Conservation (phyloP, 148 eudicot species). For the Chenopodium berlandieri region DNA sequence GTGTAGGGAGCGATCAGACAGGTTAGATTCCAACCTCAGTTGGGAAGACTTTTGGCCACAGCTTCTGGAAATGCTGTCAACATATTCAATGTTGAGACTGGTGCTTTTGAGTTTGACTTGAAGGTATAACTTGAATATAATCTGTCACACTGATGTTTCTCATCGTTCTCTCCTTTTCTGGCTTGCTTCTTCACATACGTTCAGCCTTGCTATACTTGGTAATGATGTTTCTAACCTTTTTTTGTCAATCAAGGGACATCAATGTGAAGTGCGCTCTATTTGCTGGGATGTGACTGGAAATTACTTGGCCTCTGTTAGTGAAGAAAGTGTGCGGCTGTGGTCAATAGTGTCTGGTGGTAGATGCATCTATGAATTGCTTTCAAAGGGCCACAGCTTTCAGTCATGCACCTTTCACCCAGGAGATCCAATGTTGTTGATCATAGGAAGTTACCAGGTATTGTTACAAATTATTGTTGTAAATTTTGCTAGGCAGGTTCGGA, state of each 20-base stretch:
- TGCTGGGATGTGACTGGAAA: conserved; percentile 54
- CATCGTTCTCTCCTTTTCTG: neutral
- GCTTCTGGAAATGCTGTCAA: conserved; percentile 37
- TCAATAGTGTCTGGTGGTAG: conserved; percentile 30
- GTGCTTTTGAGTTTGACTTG: conserved; percentile 18
- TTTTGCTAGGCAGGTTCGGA: neutral
- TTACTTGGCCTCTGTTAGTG: conserved; percentile 46
- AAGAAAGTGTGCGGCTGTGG: conserved; percentile 52
- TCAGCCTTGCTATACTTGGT: neutral
- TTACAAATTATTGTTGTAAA: neutral
- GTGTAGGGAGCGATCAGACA: conserved; percentile 43
- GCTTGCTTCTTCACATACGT: neutral
- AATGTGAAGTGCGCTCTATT: conserved; percentile 37
- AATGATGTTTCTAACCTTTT: neutral
- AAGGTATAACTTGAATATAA: conserved; percentile 15
- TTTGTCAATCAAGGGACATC: conserved; percentile 38
- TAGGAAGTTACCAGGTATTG: conserved; percentile 51
- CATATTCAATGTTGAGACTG: conserved; percentile 43
- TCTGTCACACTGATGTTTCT: neutral
- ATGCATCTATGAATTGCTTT: conserved; percentile 36
- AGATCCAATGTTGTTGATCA: conserved; percentile 28
- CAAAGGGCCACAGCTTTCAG: conserved; percentile 36
- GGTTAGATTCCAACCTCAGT: conserved; percentile 49
- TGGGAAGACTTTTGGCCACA: conserved; percentile 42
- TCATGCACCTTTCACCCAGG: conserved; percentile 55